Base-by-base conservation (phyloP, 257 asterid genomes). In the Mitragyna speciosa region DNA sequence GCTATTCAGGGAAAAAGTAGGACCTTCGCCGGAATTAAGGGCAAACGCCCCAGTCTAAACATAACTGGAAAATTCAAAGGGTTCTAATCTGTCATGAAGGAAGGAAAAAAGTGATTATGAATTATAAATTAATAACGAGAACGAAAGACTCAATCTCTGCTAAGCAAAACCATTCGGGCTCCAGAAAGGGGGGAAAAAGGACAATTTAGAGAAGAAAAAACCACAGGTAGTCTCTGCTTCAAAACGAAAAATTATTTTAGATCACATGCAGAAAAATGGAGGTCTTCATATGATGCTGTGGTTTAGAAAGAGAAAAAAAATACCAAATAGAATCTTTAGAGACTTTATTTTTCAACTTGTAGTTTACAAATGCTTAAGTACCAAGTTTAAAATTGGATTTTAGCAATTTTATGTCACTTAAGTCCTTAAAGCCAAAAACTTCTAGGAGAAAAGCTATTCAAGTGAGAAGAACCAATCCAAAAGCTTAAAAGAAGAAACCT, bases 401-500 rank as follows among this genome's bases (percentile, higher is more conserved):
- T 15, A 59, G 58, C 24, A 43, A 41, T 41, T n/a, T 30, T 76
- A 26, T 26, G 28, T 22, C 43, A 39, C 36, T 63, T n/a, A 24
- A 77, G 49, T 48, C 66, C 59, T 8, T 12, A 72, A 11, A 14
- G 72, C 64, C n/a, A 11, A 79, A 19, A 26, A n/a, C 7, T 28
- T 64, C 28, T 0, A 14, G 22, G 67, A 28, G 15, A 28, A 22
- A 24, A 36, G 30, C 47, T 54, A 24, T 59, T 48, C 20, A 39
- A 54, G 26, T 30, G 14, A 33, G 59, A 58, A 47, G 70, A 69
- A 64, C 31, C 14, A 66, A 61, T 28, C 47, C 10, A 52, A 69
- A 76, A 70, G 73, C 63, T 33, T 51, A 28, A 28, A 47, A 56
- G 39, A 63, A 59, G 39, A 39, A 85, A 54, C 58, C 83, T 88